Base-by-base conservation (phyloP, 78 protist species). In the Dictyostelium purpureum region DNA sequence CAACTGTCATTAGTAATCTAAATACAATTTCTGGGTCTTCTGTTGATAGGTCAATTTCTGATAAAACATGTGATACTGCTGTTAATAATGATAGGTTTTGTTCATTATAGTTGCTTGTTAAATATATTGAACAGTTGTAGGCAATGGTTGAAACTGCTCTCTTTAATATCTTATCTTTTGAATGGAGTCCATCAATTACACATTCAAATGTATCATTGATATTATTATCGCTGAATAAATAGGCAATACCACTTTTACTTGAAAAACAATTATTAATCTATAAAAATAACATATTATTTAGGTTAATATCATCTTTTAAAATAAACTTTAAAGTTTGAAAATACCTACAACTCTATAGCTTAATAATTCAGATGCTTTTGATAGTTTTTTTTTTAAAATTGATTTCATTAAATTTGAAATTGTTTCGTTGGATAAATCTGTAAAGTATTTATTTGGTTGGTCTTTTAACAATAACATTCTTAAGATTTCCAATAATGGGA, bases 251-350 rank as follows among this genome's bases (percentile, higher is more conserved):
- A 52, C 26, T 26, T 43, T 70, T 56, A 3, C 14, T 49, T 24
- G 31, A 71, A n/a, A 83, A 83, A 56, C 90, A 70, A 83, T 83
- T 83, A 33, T 28, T 42, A 35, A 79, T 79, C 83, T 57, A 37
- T 31, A 38, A n/a, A n/a, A 1, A 35, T 24, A 19, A 37, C 7
- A 24, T 33, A 19, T 31, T 40, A 35, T 26, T 18, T 2, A 35
- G 1, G 1, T 24, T 9, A 40, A 66, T 35, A 57, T 21, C 9
- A 26, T n/a, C n/a, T n/a, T n/a, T n/a, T 0, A 0, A 2, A 66
- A 57, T 4, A 11, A 40, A 28, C 9, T 33, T 24, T 45, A 26
- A 28, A 47, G 4, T 10, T 71, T 61, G 4, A 42, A 47, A 28
- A 14, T 14, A 78, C 67, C 1, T 67, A 80, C 65, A 10, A 85